Percentiles rank a stretch among this genome's conserved stretches.
These are phyloP conservation scores for Brassica juncea DNA, from an alignment of 345 rosid genomes.

Conservation along the genomic window DNA sequence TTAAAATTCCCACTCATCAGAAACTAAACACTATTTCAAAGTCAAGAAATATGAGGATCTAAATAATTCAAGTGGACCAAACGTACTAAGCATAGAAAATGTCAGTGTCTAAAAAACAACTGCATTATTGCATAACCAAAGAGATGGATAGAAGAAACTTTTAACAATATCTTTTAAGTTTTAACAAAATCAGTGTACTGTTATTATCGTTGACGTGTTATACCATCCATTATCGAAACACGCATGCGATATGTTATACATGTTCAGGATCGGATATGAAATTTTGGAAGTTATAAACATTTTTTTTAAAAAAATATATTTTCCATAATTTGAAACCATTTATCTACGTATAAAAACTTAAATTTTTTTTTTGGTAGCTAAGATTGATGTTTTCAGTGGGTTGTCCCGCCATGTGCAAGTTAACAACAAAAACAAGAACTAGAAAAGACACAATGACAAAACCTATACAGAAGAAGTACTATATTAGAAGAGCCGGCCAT, in stretches of 20 bases:
- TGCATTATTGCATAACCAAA: not conserved
- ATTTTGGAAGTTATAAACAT: no score
- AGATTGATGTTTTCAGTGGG: no score
- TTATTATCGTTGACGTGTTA: not conserved
- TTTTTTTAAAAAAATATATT: no score
- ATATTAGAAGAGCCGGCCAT: not conserved
- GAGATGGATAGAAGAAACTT: not conserved
- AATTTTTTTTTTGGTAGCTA: no score
- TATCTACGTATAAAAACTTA: no score
- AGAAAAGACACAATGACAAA: not conserved
- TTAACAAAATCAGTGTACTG: not conserved
- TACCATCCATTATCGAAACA: not conserved
- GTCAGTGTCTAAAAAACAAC: not conserved
- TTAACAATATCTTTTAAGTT: not conserved
- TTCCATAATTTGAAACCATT: no score
- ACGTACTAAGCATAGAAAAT: not conserved
- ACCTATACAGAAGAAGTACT: not conserved
- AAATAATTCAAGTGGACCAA: not conserved
- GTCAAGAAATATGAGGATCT: not conserved
- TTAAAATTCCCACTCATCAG: not conserved
- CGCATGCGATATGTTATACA: not conserved
- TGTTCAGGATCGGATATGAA: not conserved
- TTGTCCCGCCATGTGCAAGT: not conserved
- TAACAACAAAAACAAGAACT: not conserved
- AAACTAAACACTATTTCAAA: not conserved